Base-by-base conservation (phyloP, 257 asterid genomes). In the Solanum appendiculatum region DNA sequence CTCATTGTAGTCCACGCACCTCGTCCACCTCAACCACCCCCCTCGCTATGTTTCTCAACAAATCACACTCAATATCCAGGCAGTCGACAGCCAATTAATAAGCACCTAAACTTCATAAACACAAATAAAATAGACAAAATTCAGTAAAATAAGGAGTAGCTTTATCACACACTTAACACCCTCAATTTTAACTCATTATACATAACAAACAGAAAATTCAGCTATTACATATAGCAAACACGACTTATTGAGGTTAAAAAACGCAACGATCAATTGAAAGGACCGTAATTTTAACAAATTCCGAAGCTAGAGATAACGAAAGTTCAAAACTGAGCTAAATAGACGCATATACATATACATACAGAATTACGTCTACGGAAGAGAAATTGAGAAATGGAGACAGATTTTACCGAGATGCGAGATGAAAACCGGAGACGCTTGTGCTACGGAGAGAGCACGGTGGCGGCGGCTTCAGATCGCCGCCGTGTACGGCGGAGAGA, bases 1-100 rank as follows among this genome's bases (percentile, higher is more conserved):
- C 97, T 93, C 98, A 95, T 95, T 82, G 86, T 93, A 88, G 70
- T 63, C n/a, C 86, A 82, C 86, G 80, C 83, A 82, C 86, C 88
- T 73, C 87, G 87, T 58, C 68, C 90, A 85, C 78, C 42, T 80
- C 90, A 82, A 63, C 72, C 88, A 34, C 18, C 66, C 60, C 21
- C 74, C 31, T 40, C 36, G 46, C 86, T 23, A 21, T 10, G 15
- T 56, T 56, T 31, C 37, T 31, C 81, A 48, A 87, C 2, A 51
- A 29, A 21, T 69, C 54, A 46, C 83, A 80, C 91, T 87, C 88
- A 87, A 81, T 81, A 87, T 77, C 87, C 82, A 39, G 63, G n/a
- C 27, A 39, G 64, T 7, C 29, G 56, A 64, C 36, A 40, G 42
- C 66, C 51, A 58, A 68, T 54, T 23, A 85, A 21, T 48, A 80